Evolutionary conservation across 2,329 filamentous ascomycete species (phyloP).

Genomic region (Sclerotinia sclerotiorum): DNA sequence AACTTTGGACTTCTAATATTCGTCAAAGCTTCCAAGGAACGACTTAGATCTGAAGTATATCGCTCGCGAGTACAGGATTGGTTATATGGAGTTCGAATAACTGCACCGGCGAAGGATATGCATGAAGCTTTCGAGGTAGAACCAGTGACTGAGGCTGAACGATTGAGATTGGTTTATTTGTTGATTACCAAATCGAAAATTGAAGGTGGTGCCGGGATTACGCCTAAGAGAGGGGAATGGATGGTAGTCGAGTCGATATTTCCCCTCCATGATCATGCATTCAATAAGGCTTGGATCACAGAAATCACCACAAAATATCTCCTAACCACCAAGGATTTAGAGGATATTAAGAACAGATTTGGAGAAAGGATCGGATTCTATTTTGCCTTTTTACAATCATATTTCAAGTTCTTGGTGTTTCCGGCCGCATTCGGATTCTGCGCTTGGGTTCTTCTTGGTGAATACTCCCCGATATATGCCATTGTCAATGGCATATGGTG

Average conservation of each 20-base stretch:
- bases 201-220: conserved; percentile 78
- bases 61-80: conserved; percentile 88
- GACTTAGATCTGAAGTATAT: conserved; percentile 78
- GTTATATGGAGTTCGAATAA: conserved; percentile 81
- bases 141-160: conserved; percentile 82
- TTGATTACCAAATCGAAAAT: conserved; percentile 72
- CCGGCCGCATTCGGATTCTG: conserved; percentile 75
- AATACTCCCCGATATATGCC: conserved; percentile 81
- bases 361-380: conserved; percentile 90
- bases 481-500: conserved; percentile 81
- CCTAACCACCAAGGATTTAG: conserved; percentile 64
- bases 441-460: conserved; percentile 78
- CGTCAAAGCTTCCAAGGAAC: conserved; percentile 72
- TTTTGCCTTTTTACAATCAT: conserved; percentile 89
- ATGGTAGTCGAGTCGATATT: conserved; percentile 72
- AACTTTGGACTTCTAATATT: conserved; percentile 78
- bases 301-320: conserved; percentile 72
- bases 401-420: conserved; percentile 82
- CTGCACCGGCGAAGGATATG: conserved; percentile 73
- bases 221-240: conserved; percentile 67
- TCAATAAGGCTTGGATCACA: conserved; percentile 75
- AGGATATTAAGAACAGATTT: conserved; percentile 72
- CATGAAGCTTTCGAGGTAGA: conserved; percentile 66
- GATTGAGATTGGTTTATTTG: conserved; percentile 82
- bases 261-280: conserved; percentile 72